Percentiles rank a stretch among this genome's conserved stretches.
Evolutionary conservation across 1,284 basidiomycete genomes (phyloP).

Genomic region (Thecaphora thlaspeos): DNA sequence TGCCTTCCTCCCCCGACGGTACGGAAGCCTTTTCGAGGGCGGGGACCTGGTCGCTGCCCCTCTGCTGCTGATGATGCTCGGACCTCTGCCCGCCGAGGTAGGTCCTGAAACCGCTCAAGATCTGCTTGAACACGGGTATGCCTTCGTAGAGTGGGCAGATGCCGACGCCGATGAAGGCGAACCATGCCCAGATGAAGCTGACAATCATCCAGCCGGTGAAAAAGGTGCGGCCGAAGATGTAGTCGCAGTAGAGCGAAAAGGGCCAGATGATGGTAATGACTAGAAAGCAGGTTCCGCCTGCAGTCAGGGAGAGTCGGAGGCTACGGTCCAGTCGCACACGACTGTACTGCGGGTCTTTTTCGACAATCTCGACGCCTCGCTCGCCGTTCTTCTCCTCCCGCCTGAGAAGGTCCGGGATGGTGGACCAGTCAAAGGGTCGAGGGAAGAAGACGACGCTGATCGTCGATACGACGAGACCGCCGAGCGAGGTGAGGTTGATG

Average conservation of each 20-base stretch:
- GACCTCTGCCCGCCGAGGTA: slow-evolving; percentile 1
- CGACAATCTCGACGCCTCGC: slow-evolving; percentile 24
- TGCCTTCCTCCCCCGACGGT: too few species aligned
- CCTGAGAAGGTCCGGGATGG: slow-evolving; percentile 26
- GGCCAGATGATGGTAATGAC: slow-evolving; percentile 56
- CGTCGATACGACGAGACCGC: slow-evolving; percentile 21
- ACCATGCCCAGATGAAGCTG: slow-evolving; percentile 47
- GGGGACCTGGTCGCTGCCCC: too few species aligned
- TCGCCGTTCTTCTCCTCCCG: slow-evolving; percentile 16
- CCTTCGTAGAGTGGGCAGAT: slow-evolving; percentile 48
- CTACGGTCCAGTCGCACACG: slow-evolving; percentile 19
- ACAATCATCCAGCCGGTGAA: slow-evolving; percentile 54
- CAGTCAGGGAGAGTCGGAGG: slow-evolving; percentile 22
- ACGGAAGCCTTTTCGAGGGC: too few species aligned
- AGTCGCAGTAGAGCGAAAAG: slow-evolving; percentile 52
- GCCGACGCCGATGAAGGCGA: slow-evolving; percentile 43
- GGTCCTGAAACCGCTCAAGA: slow-evolving; percentile 12
- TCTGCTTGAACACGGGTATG: slow-evolving; percentile 27
- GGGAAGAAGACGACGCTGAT: slow-evolving; percentile 31
- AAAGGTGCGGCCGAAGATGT: slow-evolving; percentile 51
- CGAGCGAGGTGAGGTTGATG: slow-evolving; percentile 31
- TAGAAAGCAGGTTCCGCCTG: slow-evolving; percentile 32
- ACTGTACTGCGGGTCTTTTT: slow-evolving; percentile 24
- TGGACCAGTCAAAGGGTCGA: slow-evolving; percentile 39
- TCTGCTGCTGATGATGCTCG: slow-evolving; percentile 1